Conservation (phyloP, 2,329 filamentous ascomycete genomes). For the Paradendryphiella salina region DNA sequence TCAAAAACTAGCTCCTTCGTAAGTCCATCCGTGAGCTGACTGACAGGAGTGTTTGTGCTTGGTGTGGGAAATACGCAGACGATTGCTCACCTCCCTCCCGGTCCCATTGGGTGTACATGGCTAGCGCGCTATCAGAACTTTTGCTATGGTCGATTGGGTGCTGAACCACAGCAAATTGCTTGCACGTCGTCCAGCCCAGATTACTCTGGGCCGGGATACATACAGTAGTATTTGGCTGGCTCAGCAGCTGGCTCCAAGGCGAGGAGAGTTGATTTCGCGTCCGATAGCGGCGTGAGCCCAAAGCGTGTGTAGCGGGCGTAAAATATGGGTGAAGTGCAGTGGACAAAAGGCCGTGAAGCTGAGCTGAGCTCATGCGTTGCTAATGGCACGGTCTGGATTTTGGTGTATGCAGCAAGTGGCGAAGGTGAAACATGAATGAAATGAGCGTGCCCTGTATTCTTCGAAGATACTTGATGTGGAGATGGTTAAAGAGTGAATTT, state of each 20-base stretch:
- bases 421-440: background rate
- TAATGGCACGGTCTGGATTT: background rate
- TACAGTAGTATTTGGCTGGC: too few species aligned
- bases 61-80: background rate
- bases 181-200: conserved; percentile 7
- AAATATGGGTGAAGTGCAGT: background rate
- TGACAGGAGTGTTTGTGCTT: background rate
- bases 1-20: too few species aligned
- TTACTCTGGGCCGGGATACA: too few species aligned
- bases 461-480: background rate
- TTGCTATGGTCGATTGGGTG: conserved; percentile 4
- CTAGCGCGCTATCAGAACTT: conserved; percentile 10
- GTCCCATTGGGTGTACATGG: conserved; percentile 10
- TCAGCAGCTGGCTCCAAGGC: conserved; percentile 11
- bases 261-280: background rate
- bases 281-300: background rate
- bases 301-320: background rate
- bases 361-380: background rate
- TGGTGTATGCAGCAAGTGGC: background rate
- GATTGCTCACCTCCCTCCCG: background rate
- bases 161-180: background rate
- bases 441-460: too few species aligned
- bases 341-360: background rate
- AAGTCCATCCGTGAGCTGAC: background rate
- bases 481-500: background rate